Evolutionary conservation across 495 filamentous ascomycete species (phyloP).

Genomic region (Tuber indicum): DNA sequence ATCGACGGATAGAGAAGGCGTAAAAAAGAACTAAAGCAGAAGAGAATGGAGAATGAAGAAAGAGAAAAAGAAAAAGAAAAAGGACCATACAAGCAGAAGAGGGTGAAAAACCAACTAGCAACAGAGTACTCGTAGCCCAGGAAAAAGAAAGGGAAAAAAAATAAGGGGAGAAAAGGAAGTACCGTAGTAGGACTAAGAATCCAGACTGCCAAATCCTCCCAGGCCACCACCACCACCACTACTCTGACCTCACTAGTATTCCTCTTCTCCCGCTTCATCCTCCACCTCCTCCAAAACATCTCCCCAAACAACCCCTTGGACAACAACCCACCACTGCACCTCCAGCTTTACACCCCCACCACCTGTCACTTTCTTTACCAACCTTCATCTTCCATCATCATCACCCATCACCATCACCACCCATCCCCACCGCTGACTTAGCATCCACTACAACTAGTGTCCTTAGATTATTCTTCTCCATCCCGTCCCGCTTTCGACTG

Average conservation of each 20-base stretch:
- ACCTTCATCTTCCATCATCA: constrained; percentile 5
- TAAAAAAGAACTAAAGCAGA: background rate
- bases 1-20: background rate
- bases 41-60: background rate
- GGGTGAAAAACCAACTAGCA: background rate
- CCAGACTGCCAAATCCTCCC: background rate
- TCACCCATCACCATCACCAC: constrained; percentile 12
- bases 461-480: constrained; percentile 5
- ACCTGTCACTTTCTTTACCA: constrained; percentile 1
- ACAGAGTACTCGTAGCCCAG: background rate
- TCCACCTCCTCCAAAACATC: constrained; percentile 20
- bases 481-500: constrained; percentile 32
- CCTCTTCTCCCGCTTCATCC: constrained; percentile 10
- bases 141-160: background rate
- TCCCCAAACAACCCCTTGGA: constrained; percentile 18
- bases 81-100: background rate
- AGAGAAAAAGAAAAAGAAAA: background rate
- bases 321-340: constrained; percentile 19
- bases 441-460: constrained; percentile 8
- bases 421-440: constrained; percentile 10
- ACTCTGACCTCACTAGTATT: constrained; percentile 8
- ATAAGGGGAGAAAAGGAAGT: background rate
- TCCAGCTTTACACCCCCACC: constrained; percentile 2
- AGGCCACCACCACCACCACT: background rate
- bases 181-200: background rate